phyloP scores from a whole-genome alignment of 345 rosid genomes.

The Euphorbia pulcherrima region DNA sequence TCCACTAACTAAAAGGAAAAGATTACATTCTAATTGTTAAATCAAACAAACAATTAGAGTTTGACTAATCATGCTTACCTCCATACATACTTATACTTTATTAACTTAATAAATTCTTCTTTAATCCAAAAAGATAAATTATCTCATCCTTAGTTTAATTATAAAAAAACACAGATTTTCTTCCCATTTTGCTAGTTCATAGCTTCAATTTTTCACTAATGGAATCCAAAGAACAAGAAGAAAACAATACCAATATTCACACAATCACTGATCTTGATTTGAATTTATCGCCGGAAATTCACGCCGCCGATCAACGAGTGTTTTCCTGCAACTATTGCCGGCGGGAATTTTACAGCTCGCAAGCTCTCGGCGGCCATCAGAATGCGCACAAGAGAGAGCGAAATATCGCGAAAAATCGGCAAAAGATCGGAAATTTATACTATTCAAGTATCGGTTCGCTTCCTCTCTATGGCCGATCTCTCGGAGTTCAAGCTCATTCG shows the following conservation, averaged over 20 bases:
- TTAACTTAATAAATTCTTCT: background rate
- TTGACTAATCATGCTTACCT: background rate
- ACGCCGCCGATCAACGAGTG: slow-evolving; percentile 20
- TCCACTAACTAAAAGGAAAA: background rate
- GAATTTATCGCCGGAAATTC: slow-evolving; percentile 12
- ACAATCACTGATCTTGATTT: slow-evolving; percentile 22
- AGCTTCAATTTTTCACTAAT: slow-evolving; percentile 20
- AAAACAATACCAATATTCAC: slow-evolving; percentile 9
- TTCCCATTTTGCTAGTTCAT: slow-evolving; percentile 2
- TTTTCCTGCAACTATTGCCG: slow-evolving; percentile 28
- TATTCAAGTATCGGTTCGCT: slow-evolving; percentile 44
- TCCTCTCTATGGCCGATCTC: slow-evolving; percentile 52
- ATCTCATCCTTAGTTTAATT: too few species aligned
- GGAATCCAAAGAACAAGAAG: slow-evolving; percentile 24
- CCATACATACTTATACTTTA: background rate
- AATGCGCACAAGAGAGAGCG: slow-evolving; percentile 29
- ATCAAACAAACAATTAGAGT: background rate
- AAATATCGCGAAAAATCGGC: slow-evolving; percentile 37
- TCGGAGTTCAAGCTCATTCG: slow-evolving; percentile 64
- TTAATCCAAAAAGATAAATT: too few species aligned
- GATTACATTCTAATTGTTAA: too few species aligned
- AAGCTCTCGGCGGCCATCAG: slow-evolving; percentile 29
- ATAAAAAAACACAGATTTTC: background rate
- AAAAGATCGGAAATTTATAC: slow-evolving; percentile 33
- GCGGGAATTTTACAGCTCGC: slow-evolving; percentile 26